Evolutionary conservation across 2,329 filamentous ascomycete species (phyloP), one percentile per base, ranked within the genome.

Genomic region (Xylaria sp.): DNA sequence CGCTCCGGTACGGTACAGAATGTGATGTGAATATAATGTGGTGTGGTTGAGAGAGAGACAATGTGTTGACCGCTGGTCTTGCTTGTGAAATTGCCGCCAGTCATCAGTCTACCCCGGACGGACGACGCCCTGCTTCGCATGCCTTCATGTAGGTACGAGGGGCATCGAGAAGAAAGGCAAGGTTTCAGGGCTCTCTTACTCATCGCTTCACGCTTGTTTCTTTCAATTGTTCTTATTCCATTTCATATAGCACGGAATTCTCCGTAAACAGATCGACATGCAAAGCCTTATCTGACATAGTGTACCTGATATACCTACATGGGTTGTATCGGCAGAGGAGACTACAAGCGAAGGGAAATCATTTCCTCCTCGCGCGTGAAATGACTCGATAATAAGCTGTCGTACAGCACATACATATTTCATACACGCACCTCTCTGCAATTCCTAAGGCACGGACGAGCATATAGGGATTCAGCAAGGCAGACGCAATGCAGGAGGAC

Each of bases 31-130:
- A 55, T 54, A 57, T 28, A 48, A 10, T 37, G 34, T 10, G 34
- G 10, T 37, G 34, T 2, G 8, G 8, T 37, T 8, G 34, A 37
- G 34, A 37, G 8, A 25, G 52, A 37, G 52, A 51, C n/a, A 23
- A 3, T 7, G 28, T 28, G 44, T 63, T 69, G 63, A 69, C 67
- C 58, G 59, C 58, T 63, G 54, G 46, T 69, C 63, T 60, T 52
- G 58, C 44, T 52, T 60, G 52, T 54, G 54, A 18, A 37, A 50
- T 18, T 66, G 59, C 41, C 64, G 59, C 50, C 39, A 34, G 41
- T 55, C 39, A 55, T 63, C 28, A 23, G n/a, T 31, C 25, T 69
- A 44, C 37, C 31, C 39, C 31, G 23, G 52, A 39, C 37, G 13
- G 51, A 51, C 25, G 37, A 66, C 25, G 51, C 62, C 34, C 44